Evolutionary conservation across 2,329 filamentous ascomycete species (phyloP), one percentile per base, ranked within the genome.

Genomic region (Tolypocladium tropicale): DNA sequence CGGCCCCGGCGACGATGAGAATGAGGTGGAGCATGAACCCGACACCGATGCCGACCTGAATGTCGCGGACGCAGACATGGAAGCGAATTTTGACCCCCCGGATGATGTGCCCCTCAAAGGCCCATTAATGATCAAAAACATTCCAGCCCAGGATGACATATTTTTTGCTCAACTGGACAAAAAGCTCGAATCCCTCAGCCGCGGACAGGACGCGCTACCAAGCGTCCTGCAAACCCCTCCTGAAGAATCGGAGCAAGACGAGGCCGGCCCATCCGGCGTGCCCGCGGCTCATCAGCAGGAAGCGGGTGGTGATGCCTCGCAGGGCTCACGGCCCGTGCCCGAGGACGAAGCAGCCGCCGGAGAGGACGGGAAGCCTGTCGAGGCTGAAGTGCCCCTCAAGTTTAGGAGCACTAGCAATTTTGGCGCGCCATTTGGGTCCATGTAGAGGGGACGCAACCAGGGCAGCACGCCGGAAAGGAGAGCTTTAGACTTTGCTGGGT

Each of bases 91-190:
- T 36, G 73, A 78, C 32, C 68, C 74, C 5, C 63, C 66, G 10
- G 73, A 76, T 5, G 80, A 82, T 58, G 68, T 66, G 1, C 68
- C 71, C 23, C 69, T 83, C 34, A 78, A 74, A 54, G 80, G 78
- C 0, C 80, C 80, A 10, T 61, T 83, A 53, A 79, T 78, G 70
- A 70, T 83, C 39, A 73, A 75, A 57, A 83, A 83, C 59, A 77
- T 79, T 57, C 79, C 79, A 1, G 78, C 77, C 1, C 73, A 80
- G 52, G 80, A 83, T 57, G 80, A 82, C 60, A 68, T 77, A 25
- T 83, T 83, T 59, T 76, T 79, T 53, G 70, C 70, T 49, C 69
- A 70, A 57, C 65, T 83, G 18, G 75, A 77, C 39, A 73, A 79
- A 62, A 82, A 78, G 63, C 72, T 83, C 2, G 73, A 78, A 56